Conservation (phyloP, 148 eudicot genomes). For the Amaranthus hypochondriacus region DNA sequence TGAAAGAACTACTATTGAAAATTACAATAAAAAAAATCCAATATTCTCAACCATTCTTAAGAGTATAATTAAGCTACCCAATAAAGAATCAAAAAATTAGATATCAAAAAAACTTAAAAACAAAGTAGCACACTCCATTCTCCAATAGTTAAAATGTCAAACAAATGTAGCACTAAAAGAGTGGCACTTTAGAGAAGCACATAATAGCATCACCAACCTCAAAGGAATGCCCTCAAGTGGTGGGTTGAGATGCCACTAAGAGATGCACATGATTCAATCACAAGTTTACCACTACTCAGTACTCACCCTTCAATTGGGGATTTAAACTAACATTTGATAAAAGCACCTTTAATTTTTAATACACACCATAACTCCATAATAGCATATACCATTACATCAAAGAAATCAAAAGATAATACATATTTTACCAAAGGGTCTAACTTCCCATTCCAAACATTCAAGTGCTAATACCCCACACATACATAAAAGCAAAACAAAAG, state of each 20-base stretch:
- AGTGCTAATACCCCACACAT: slow-evolving; percentile 20
- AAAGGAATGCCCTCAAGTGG: no score
- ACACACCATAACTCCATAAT: neutral
- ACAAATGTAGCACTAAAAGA: no score
- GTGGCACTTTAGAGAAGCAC: no score
- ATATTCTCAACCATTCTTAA: no score
- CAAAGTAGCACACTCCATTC: no score
- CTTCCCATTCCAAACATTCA: slow-evolving; percentile 22
- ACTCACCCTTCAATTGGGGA: neutral
- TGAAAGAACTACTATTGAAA: no score
- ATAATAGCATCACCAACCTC: no score
- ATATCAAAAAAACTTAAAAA: no score
- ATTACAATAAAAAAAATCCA: no score
- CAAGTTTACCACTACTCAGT: neutral
- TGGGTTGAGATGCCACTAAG: slow-evolving; percentile 2
- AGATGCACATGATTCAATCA: slow-evolving; percentile 6
- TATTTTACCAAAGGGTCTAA: slow-evolving; percentile 2
- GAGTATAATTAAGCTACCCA: no score
- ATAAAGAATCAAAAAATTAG: no score
- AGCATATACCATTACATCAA: neutral
- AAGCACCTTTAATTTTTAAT: neutral
- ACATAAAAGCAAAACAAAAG: slow-evolving; percentile 10
- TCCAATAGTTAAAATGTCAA: no score
- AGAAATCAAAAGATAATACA: slow-evolving; percentile 16
- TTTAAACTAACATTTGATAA: neutral